These are phyloP conservation scores for Spirogloea muscicola DNA, from an alignment of 139 green algal genomes.

Conservation along the genomic window DNA sequence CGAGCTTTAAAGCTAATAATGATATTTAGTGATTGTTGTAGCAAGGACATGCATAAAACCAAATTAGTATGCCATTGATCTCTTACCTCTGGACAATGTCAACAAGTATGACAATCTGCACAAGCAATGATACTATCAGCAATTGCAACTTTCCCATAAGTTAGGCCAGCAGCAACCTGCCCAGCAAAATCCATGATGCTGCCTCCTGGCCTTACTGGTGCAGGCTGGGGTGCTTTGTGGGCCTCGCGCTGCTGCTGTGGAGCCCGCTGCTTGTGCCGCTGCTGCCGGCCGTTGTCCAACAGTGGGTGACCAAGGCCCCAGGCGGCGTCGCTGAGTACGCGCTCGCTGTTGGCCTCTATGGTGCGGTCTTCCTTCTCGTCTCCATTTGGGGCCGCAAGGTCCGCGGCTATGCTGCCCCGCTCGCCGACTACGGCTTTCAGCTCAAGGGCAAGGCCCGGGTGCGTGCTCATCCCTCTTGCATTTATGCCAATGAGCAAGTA, in stretches of 20 bases:
- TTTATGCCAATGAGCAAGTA: no score
- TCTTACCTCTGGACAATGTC: no score
- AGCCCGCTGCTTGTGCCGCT: constrained; percentile 27
- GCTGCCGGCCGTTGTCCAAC: constrained; percentile 21
- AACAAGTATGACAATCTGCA: no score
- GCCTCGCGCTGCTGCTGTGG: constrained; percentile 23
- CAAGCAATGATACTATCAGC: no score
- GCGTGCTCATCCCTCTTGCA: background rate
- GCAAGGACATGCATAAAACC: no score
- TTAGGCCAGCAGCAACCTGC: no score
- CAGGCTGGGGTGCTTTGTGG: constrained; percentile 22
- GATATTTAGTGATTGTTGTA: no score
- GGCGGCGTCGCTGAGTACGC: constrained; percentile 5
- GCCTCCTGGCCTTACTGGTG: no score
- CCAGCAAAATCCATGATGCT: no score
- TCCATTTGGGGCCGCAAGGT: constrained; percentile 27
- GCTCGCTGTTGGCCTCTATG: constrained; percentile 40
- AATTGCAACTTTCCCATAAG: no score
- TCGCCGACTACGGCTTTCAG: constrained; percentile 3
- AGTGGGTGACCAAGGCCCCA: constrained; percentile 18
- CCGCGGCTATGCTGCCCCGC: constrained; percentile 4
- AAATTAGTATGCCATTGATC: no score
- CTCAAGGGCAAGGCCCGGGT: background rate
- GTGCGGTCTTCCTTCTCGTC: constrained; percentile 28
- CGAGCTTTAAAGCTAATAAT: no score